Evolutionary conservation across 2,329 filamentous ascomycete genomes (phyloP).

Genomic region (Xenoacremonium recifei): DNA sequence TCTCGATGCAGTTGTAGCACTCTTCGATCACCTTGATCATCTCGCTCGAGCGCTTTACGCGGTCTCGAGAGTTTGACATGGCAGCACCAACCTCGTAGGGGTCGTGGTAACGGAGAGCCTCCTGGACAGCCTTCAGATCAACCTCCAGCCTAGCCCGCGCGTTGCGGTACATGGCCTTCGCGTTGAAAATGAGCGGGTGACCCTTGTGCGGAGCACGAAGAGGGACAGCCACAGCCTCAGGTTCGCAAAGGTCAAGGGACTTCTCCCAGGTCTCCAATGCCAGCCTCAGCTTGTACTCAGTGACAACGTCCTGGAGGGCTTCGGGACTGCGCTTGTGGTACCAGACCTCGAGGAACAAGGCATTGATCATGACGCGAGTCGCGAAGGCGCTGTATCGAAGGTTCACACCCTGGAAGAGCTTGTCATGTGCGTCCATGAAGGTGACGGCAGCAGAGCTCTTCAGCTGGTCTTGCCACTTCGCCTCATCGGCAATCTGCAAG

Average conservation of each 20-base stretch:
- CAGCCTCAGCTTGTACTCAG: slow-evolving; percentile 94
- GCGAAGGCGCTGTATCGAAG: slow-evolving; percentile 95
- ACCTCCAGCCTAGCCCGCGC: slow-evolving; percentile 90
- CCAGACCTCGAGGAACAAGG: slow-evolving; percentile 97
- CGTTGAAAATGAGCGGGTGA: slow-evolving; percentile 96
- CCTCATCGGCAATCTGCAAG: slow-evolving; percentile 73
- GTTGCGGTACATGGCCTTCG: slow-evolving; percentile 95
- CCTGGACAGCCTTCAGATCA: slow-evolving; percentile 92
- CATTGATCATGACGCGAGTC: slow-evolving; percentile 98
- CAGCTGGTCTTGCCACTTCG: slow-evolving; percentile 79
- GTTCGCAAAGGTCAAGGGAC: slow-evolving; percentile 89
- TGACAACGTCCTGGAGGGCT: slow-evolving; percentile 93
- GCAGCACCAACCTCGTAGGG: slow-evolving; percentile 94
- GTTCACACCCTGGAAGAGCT: slow-evolving; percentile 89
- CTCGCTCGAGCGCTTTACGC: slow-evolving; percentile 90
- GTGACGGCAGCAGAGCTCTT: slow-evolving; percentile 71
- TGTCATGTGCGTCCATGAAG: slow-evolving; percentile 92
- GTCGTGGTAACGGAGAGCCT: slow-evolving; percentile 94
- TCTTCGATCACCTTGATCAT: slow-evolving; percentile 99
- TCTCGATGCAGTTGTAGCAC: slow-evolving; percentile 97
- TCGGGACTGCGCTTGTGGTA: slow-evolving; percentile 99
- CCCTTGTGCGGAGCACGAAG: slow-evolving; percentile 94
- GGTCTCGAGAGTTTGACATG: slow-evolving; percentile 92
- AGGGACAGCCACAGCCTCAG: slow-evolving; percentile 83
- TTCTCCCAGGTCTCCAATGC: slow-evolving; percentile 99